Conservation (phyloP, 768 basidiomycete species). For the Boletellus ananas region DNA sequence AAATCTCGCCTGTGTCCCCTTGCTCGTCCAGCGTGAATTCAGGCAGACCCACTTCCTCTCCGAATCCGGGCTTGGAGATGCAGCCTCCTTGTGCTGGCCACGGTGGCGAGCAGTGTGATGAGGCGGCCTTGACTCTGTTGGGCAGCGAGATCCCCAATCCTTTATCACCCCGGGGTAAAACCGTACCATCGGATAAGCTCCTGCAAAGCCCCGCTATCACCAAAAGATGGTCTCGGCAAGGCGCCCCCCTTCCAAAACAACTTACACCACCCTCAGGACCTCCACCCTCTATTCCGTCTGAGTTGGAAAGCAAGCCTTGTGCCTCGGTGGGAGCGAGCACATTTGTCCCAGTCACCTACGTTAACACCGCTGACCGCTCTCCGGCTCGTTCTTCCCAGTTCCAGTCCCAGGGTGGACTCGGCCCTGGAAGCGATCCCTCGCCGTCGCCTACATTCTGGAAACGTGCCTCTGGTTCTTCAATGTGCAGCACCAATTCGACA, state of each 20-base stretch:
- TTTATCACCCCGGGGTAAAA: not conserved
- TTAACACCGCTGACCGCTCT: slow-evolving; percentile 24
- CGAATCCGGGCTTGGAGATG: not conserved
- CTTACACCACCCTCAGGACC: slow-evolving; percentile 59
- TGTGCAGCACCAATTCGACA: slow-evolving; percentile 40
- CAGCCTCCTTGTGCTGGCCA: slow-evolving; percentile 1
- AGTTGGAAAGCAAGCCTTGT: slow-evolving; percentile 21
- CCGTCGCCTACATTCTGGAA: slow-evolving; percentile 51
- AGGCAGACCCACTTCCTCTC: slow-evolving; percentile 4
- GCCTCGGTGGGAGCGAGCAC: slow-evolving; percentile 22
- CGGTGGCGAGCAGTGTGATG: slow-evolving; percentile 4
- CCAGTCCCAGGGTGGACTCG: slow-evolving; percentile 20
- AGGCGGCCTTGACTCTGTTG: not conserved
- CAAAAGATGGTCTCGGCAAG: slow-evolving; percentile 56
- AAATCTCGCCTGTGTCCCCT: slow-evolving; percentile 6
- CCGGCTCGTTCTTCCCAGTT: slow-evolving; percentile 41
- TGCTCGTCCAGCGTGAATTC: slow-evolving; percentile 3
- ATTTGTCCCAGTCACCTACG: slow-evolving; percentile 30
- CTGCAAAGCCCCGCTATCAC: slow-evolving; percentile 21
- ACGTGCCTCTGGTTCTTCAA: slow-evolving; percentile 50
- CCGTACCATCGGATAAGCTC: slow-evolving; percentile 28
- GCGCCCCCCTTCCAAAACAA: slow-evolving; percentile 44
- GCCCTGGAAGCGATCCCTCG: slow-evolving; percentile 43
- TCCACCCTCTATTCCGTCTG: slow-evolving; percentile 44
- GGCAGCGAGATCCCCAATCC: not conserved